Base-by-base conservation (phyloP, 306 rosid species). In the Cicer pinnatifidum region DNA sequence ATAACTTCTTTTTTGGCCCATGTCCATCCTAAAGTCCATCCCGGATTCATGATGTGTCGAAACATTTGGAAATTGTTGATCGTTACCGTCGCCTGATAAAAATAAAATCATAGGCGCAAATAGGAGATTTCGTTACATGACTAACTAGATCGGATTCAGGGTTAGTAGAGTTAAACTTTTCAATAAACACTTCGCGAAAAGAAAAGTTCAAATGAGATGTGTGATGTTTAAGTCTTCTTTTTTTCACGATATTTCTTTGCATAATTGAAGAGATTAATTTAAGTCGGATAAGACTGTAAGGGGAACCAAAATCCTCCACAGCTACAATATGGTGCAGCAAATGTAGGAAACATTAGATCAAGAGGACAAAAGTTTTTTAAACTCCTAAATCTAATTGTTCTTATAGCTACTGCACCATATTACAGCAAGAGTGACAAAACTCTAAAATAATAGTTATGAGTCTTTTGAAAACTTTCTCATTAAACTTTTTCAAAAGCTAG, bases 21-120 rank as follows among this genome's bases (percentile, higher is more conserved):
- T 37, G 96, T 74, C 98, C 98, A 94, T 15, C 95, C 96, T 57
- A 94, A 72, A 0, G 95, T 88, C 98, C 98, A 91, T 1, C 98
- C 98, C 0, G 96, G 97, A 71, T 84, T 84, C 92, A 94, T 89
- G 38, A 91, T 88, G 78, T 91, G 98, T 39, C 98, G 91, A 69
- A 84, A 91, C 90, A 85, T 85, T 85, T 93, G 98, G 75, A 93
- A 93, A 67, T 93, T 93, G 87, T 88, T 77, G 67, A 93, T 1
- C 3, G 92, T 91, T 50, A 93, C 97, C 9, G 28, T 72, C 0
- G 96, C 97, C 98, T 93, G 80, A 72, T 76, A 7, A 16, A 8
- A 67, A 13, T n/a, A 72, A 10, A 35, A 47, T 68, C 58, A 43
- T 10, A 20, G 17, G 51, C 44, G n/a, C 19, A 75, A 12, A 43